Evolutionary conservation across 768 basidiomycete genomes (phyloP).

Genomic region (Suillus weaverae): DNA sequence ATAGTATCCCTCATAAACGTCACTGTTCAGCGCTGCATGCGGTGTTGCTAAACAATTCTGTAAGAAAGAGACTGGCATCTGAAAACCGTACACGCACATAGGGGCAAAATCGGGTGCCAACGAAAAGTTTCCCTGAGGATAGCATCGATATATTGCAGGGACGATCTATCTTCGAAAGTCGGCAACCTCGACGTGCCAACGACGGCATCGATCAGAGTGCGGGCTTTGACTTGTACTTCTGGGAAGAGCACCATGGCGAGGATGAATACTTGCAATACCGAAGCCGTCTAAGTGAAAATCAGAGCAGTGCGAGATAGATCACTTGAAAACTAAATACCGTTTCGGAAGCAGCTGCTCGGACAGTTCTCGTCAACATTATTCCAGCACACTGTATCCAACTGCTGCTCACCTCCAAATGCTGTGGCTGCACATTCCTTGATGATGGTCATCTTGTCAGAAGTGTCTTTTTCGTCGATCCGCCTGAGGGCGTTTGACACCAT

Average conservation of each 20-base stretch:
- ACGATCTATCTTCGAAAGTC: conserved; percentile 22
- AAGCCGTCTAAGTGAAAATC: conserved; percentile 20
- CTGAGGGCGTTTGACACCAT: conserved; percentile 20
- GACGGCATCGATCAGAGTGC: conserved; percentile 29
- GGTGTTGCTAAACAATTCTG: conserved; percentile 13
- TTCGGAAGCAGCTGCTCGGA: conserved; percentile 18
- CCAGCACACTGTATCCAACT: neutral
- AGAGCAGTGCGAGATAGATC: neutral
- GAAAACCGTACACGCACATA: conserved; percentile 17
- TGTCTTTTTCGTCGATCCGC: conserved; percentile 5
- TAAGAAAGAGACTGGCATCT: neutral
- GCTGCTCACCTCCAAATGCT: conserved; percentile 20
- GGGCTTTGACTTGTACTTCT: conserved; percentile 28
- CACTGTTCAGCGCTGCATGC: conserved; percentile 21
- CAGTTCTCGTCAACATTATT: neutral
- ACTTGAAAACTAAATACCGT: conserved; percentile 10
- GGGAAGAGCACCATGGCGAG: conserved; percentile 37
- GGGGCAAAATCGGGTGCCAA: conserved; percentile 24
- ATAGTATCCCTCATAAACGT: conserved; percentile 26
- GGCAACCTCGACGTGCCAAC: conserved; percentile 29
- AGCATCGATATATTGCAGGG: conserved; percentile 28
- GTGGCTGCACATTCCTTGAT: conserved; percentile 23
- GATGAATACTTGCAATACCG: conserved; percentile 31
- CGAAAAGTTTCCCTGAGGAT: conserved; percentile 31
- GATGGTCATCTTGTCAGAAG: conserved; percentile 1